Conservation (phyloP, 1,284 basidiomycete genomes). For the Ceratorhiza oryzae-sativae region DNA sequence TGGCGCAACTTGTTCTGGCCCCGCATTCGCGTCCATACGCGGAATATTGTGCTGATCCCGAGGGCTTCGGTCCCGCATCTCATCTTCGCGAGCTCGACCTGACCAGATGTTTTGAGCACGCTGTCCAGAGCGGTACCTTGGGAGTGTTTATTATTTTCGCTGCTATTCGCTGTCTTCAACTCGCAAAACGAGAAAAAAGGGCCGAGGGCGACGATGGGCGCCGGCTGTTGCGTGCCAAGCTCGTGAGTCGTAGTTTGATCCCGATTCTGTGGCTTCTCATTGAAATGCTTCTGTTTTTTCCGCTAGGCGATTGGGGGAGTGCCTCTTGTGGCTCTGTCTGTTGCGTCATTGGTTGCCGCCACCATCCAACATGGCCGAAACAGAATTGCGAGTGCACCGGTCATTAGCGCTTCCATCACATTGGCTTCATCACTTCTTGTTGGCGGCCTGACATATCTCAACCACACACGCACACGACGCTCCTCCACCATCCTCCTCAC, state of each 20-base stretch:
- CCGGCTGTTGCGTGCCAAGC: constrained; percentile 62
- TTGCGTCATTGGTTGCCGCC: constrained; percentile 53
- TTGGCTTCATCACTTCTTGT: constrained; percentile 64
- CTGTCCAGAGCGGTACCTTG: constrained; percentile 65
- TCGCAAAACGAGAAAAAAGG: constrained; percentile 47
- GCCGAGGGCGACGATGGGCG: constrained; percentile 52
- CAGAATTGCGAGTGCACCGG: constrained; percentile 43
- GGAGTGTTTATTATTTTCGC: constrained; percentile 58
- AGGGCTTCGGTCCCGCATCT: constrained; percentile 74
- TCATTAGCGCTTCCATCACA: constrained; percentile 54
- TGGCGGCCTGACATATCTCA: constrained; percentile 60
- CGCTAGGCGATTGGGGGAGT: constrained; percentile 56
- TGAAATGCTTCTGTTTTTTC: background rate
- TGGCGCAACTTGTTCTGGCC: constrained; percentile 36
- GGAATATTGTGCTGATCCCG: constrained; percentile 45
- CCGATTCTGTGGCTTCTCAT: background rate
- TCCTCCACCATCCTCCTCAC: constrained; percentile 81
- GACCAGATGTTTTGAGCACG: constrained; percentile 85
- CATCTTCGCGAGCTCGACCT: constrained; percentile 73
- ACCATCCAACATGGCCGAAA: constrained; percentile 46
- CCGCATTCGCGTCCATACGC: background rate
- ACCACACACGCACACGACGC: constrained; percentile 78
- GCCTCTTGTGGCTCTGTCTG: constrained; percentile 55
- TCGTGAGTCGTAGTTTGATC: constrained; percentile 58
- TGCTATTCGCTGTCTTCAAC: constrained; percentile 52